Conservation (phyloP, 2,329 filamentous ascomycete species). For the Penicillium sp. region DNA sequence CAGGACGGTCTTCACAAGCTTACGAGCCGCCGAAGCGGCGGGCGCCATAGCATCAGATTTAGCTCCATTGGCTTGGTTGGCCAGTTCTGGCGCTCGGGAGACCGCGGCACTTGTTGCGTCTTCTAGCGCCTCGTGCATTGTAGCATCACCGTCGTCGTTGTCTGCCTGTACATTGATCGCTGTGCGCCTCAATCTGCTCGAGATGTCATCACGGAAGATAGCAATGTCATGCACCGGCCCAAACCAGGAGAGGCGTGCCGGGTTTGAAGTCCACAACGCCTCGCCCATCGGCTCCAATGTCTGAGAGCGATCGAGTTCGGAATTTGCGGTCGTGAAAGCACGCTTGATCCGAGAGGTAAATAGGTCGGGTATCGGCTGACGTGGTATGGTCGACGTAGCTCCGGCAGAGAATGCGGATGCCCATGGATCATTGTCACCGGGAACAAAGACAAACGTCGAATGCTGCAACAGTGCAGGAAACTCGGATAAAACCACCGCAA, state of each 20-base stretch:
- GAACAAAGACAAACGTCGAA: slow-evolving; percentile 87
- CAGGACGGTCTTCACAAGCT: slow-evolving; percentile 85
- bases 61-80: slow-evolving; percentile 14
- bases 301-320: slow-evolving; percentile 59
- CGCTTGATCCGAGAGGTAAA: slow-evolving; percentile 87
- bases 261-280: slow-evolving; percentile 86
- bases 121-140: slow-evolving; percentile 29
- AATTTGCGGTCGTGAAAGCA: slow-evolving; percentile 75
- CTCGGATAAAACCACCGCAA: slow-evolving; percentile 79
- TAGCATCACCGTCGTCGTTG: slow-evolving; percentile 19
- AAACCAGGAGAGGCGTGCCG: slow-evolving; percentile 77
- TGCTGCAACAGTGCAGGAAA: slow-evolving; percentile 77
- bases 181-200: slow-evolving; percentile 72
- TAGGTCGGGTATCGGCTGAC: slow-evolving; percentile 70
- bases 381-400: slow-evolving; percentile 48
- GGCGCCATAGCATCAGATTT: slow-evolving; percentile 24
- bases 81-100: slow-evolving; percentile 34
- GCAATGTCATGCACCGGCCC: slow-evolving; percentile 85
- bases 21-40: slow-evolving; percentile 58
- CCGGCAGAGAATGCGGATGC: slow-evolving; percentile 70
- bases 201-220: slow-evolving; percentile 83
- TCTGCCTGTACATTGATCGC: slow-evolving; percentile 66
- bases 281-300: slow-evolving; percentile 62
- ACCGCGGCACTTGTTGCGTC: slow-evolving; percentile 13
- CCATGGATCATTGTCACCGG: slow-evolving; percentile 98